Evolutionary conservation across 2,329 filamentous ascomycete genomes (phyloP), one percentile per base, ranked within the genome.

Genomic region (Penicillium sp.): DNA sequence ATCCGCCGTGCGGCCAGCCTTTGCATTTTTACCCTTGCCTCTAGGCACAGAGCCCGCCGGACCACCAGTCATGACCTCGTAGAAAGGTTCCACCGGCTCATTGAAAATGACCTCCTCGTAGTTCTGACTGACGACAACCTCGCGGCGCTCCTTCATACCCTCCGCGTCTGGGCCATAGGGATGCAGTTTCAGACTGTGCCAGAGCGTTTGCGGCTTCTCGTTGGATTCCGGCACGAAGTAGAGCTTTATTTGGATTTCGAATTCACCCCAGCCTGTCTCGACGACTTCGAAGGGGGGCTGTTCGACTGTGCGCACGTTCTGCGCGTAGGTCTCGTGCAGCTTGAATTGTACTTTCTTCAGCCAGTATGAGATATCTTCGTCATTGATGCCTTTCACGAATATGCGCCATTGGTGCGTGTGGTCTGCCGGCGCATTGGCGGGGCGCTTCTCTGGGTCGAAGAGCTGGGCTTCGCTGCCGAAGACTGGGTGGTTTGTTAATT

Each of bases 391-490:
- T 68, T 89, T 89, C 51, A 99, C 90, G 72, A 95, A 97, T 58
- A 97, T 90, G 66, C 89, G 87, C 94, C 94, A 99, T 57, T 89
- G 90, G 78, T 97, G 95, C 26, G 93, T 97, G 78, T 99, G 94
- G 73, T 96, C 92, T 55, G 90, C 83, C 20, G 93, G 91, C 3
- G 90, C 84, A 68, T 86, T 83, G 18, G 85, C 78, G 2, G 91
- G 90, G 66, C 91, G 89, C 61, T 87, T 84, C 67, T 83, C 81
- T 45, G 90, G 88, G 71, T 90, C 88, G 75, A 91, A 91, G 34
- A 86, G 87, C 40, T 84, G 80, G 17, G 93, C 91, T 55, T 94
- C 90, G 55, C 86, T 90, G 69, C 90, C 90, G 71, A 89, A 90
- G 59, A 92, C 75, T 90, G 81, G 44, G 10, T 7, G 52, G 49